Conservation (phyloP, 768 basidiomycete species). For the Favolaschia claudopus region DNA sequence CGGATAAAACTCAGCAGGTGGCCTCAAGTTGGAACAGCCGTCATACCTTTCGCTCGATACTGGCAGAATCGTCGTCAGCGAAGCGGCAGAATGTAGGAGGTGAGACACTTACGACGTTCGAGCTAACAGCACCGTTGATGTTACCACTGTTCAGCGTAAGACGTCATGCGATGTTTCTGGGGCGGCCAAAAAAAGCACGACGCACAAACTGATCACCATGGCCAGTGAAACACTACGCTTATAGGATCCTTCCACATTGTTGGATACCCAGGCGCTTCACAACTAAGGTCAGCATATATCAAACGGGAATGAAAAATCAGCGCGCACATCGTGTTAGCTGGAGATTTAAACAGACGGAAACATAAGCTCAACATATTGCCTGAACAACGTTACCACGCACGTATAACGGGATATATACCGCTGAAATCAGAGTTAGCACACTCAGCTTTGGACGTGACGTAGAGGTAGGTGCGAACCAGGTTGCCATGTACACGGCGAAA, state of each 20-base stretch:
- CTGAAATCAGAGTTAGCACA: constrained; percentile 35
- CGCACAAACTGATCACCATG: constrained; percentile 72
- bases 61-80: constrained; percentile 28
- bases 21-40: too few relatives aligned
- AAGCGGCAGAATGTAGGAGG: neutral
- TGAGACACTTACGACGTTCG: constrained; percentile 66
- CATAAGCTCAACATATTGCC: neutral
- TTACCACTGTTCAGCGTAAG: constrained; percentile 57
- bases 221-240: constrained; percentile 77
- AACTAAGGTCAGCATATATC: neutral
- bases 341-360: neutral
- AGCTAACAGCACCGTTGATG: constrained; percentile 78
- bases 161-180: neutral
- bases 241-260: constrained; percentile 79
- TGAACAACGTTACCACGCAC: constrained; percentile 46
- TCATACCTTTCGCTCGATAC: constrained; percentile 69
- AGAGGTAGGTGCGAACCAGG: constrained; percentile 53
- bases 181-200: constrained; percentile 3
- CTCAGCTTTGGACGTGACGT: neutral
- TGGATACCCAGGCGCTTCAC: constrained; percentile 62
- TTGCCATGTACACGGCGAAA: constrained; percentile 74
- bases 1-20: too few relatives aligned
- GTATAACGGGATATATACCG: constrained; percentile 79
- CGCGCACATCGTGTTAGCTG: constrained; percentile 66
- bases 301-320: neutral